A percentile compares a stretch with the other conserved stretches of the same genome.
These are phyloP conservation scores for Ligustrum vulgare DNA, from an alignment of 257 asterid genomes.

Conservation along the genomic window DNA sequence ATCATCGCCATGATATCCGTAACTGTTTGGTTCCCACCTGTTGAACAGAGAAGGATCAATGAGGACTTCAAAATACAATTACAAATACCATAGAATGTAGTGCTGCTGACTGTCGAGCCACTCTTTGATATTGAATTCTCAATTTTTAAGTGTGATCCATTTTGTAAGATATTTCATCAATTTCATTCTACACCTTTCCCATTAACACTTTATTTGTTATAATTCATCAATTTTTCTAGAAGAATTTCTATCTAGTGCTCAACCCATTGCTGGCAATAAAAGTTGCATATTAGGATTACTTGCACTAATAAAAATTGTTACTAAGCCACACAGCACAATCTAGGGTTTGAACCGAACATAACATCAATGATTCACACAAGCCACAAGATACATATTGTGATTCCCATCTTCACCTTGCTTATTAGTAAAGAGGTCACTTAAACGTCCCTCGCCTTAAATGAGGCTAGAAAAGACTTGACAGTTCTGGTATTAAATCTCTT, in stretches of 20 bases:
- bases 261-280: not conserved
- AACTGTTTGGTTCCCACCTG: slow-evolving; percentile 96
- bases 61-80: slow-evolving; percentile 16
- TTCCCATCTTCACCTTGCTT: not conserved
- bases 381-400: not conserved
- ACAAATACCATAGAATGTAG: not conserved
- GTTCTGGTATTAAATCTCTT: not conserved
- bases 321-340: not conserved
- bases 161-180: not conserved
- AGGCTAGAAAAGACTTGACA: not conserved
- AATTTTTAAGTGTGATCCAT: not conserved
- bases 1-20: slow-evolving; percentile 94
- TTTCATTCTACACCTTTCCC: slow-evolving; percentile 7
- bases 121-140: slow-evolving; percentile 11
- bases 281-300: not conserved
- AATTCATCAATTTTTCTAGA: not conserved
- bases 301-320: not conserved
- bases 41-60: slow-evolving; percentile 23
- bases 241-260: not conserved
- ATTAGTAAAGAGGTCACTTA: not conserved
- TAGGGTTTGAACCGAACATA: not conserved
- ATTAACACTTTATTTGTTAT: slow-evolving; percentile 6
- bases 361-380: not conserved
- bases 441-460: not conserved
- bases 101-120: not conserved